Base-by-base conservation (phyloP, 371 early-diverging fungal species). In the Mortierella sp. region DNA sequence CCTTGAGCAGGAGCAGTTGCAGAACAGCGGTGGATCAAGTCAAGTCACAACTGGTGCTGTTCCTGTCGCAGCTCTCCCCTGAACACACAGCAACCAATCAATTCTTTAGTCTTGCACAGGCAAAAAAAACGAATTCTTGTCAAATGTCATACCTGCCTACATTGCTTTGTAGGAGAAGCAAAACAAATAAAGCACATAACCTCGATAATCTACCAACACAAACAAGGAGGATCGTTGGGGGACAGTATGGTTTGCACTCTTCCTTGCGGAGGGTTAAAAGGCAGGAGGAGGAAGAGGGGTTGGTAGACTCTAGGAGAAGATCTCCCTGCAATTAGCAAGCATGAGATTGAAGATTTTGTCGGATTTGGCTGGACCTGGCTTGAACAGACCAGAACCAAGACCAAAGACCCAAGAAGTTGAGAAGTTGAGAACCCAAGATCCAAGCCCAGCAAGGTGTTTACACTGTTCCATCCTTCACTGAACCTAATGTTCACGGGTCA, bases 21-120 rank as follows among this genome's bases (percentile, higher is more conserved):
- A 71, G 41, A 72, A 43, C 32, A 49, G 74, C 12, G 48, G 51
- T 2, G 81, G 81, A 68, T 81, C 81, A 29, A 81, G 81, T 54
- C 76, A 80, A 38, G 73, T 38, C 43, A 35, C 73, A 71, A 48
- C 54, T 35, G 46, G 44, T 55, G 10, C 65, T 2, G 65, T 72
- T 18, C 72, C 71, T 5, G 77, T 76, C 49, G 32, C 81, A 8
- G 63, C 74, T 1, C 68, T 63, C 35, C 63, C 63, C 32, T 63
- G 38, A 63, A 63, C 58, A 27, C 27, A 35, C 32, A 63, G 32
- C 27, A 27, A 12, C 11, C 27, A 27, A 56, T 63, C 63, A 63
- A 35, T 16, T 16, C 60, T 27, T 32, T 32, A 14, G 18, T 35
- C 32, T 18, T 32, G 6, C 18, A 35, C 63, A 21, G 21, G n/a